Percentiles rank a stretch among this genome's conserved stretches.
These are phyloP conservation scores for Posidonia oceanica DNA, from an alignment of 116 monocot species.

Conservation along the genomic window DNA sequence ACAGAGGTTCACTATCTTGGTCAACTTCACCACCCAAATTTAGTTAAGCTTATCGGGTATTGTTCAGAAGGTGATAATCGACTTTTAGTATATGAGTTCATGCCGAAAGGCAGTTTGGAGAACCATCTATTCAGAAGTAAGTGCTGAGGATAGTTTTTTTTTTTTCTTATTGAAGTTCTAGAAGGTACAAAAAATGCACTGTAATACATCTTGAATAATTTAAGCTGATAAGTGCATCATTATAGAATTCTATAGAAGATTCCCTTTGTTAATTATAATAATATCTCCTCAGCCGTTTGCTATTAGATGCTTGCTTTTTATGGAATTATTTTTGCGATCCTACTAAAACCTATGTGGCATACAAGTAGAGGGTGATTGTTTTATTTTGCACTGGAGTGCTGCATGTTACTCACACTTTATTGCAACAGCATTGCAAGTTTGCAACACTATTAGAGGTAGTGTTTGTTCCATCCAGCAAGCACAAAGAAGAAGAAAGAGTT, in stretches of 20 bases:
- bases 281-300: too few relatives aligned
- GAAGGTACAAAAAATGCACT: background rate
- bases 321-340: too few relatives aligned
- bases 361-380: too few relatives aligned
- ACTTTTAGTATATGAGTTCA: slow-evolving; percentile 85
- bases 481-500: background rate
- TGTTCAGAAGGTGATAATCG: slow-evolving; percentile 78
- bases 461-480: background rate
- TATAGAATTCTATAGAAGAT: background rate
- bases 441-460: background rate
- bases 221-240: background rate
- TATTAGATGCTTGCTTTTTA: too few relatives aligned
- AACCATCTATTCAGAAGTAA: slow-evolving; percentile 85
- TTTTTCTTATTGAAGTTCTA: background rate
- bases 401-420: too few relatives aligned
- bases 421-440: background rate
- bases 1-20: slow-evolving; percentile 93
- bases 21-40: slow-evolving; percentile 73
- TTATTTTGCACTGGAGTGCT: too few relatives aligned
- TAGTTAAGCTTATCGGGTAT: slow-evolving; percentile 85
- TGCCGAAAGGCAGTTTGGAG: slow-evolving; percentile 90
- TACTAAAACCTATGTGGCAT: too few relatives aligned
- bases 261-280: too few relatives aligned
- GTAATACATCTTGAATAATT: background rate
- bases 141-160: slow-evolving; percentile 3